Percentiles rank a stretch among this genome's conserved stretches.
Conservation (phyloP, 2,329 filamentous ascomycete species). For the Blastomyces parvus region DNA sequence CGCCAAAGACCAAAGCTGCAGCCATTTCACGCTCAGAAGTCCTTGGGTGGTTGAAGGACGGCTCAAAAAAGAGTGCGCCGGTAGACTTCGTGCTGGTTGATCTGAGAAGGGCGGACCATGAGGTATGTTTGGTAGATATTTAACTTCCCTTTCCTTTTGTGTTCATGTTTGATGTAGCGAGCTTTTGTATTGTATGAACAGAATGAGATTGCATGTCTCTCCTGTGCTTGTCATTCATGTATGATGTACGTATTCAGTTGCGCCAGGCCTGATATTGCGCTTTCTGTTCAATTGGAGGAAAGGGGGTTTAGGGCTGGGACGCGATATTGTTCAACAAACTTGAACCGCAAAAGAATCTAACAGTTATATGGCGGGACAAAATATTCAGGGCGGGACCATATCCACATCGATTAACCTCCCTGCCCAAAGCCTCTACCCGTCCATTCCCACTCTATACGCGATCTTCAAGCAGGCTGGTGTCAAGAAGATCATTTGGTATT, state of each 20-base stretch:
- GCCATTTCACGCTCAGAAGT: conserved; percentile 28
- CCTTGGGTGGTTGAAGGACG: conserved; percentile 29
- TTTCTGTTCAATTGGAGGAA: background rate
- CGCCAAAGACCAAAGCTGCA: conserved; percentile 24
- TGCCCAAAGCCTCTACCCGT: conserved; percentile 33
- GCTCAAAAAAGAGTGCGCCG: conserved; percentile 19
- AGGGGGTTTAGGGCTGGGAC: background rate
- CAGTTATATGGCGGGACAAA: background rate
- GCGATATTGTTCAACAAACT: background rate
- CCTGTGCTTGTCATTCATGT: background rate
- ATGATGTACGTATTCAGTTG: background rate
- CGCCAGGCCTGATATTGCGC: background rate
- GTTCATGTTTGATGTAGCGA: background rate
- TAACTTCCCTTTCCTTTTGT: background rate
- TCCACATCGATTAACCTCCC: conserved; percentile 44
- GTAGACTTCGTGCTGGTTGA: conserved; percentile 38
- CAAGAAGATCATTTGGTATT: conserved; percentile 33
- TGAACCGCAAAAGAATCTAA: background rate
- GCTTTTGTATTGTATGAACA: background rate
- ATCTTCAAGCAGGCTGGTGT: conserved; percentile 25
- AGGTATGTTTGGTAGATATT: conserved; percentile 26
- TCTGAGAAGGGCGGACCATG: conserved; percentile 38
- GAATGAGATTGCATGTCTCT: background rate
- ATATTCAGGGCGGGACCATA: conserved; percentile 51
- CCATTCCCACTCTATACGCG: conserved; percentile 28